These are phyloP conservation scores for Rhamnella rubrinervis DNA, from an alignment of 331 rosid genomes.

Conservation along the genomic window DNA sequence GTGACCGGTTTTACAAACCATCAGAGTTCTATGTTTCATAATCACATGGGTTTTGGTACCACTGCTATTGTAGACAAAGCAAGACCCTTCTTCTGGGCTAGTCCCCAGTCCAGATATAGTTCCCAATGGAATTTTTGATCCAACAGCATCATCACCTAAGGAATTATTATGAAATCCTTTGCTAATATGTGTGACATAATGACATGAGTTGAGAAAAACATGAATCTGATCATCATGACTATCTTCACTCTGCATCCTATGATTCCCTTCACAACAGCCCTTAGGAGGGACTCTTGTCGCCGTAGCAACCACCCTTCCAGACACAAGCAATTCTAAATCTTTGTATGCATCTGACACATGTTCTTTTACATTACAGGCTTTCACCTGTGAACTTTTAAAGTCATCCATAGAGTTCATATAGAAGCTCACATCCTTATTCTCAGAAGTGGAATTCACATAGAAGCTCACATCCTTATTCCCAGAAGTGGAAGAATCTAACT, in stretches of 20 bases:
- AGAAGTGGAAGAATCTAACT: constrained; percentile 47
- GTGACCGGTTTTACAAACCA: constrained; percentile 55
- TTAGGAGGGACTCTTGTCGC: constrained; percentile 70
- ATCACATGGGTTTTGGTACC: constrained; percentile 79
- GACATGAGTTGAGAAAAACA: constrained; percentile 58
- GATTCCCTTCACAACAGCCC: constrained; percentile 29
- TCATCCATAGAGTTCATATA: constrained; percentile 12
- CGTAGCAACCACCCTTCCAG: constrained; percentile 74
- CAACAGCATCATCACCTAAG: constrained; percentile 30
- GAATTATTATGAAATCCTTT: constrained; percentile 32
- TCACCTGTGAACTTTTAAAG: constrained; percentile 31
- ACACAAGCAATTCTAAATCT: constrained; percentile 78
- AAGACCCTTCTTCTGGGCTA: constrained; percentile 78
- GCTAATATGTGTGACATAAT: constrained; percentile 29
- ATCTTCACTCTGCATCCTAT: constrained; percentile 40
- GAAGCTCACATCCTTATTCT: not conserved
- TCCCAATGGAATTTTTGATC: constrained; percentile 64
- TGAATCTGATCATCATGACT: constrained; percentile 70
- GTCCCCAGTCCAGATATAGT: constrained; percentile 83
- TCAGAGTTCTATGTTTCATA: constrained; percentile 86
- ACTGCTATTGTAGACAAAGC: constrained; percentile 62
- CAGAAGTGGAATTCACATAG: constrained; percentile 29
- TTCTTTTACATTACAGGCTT: constrained; percentile 25
- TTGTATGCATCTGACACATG: constrained; percentile 57
- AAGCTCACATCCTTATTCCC: constrained; percentile 30